These are phyloP conservation scores for Boletus insuetus DNA, from an alignment of 768 basidiomycete genomes.

Conservation along the genomic window DNA sequence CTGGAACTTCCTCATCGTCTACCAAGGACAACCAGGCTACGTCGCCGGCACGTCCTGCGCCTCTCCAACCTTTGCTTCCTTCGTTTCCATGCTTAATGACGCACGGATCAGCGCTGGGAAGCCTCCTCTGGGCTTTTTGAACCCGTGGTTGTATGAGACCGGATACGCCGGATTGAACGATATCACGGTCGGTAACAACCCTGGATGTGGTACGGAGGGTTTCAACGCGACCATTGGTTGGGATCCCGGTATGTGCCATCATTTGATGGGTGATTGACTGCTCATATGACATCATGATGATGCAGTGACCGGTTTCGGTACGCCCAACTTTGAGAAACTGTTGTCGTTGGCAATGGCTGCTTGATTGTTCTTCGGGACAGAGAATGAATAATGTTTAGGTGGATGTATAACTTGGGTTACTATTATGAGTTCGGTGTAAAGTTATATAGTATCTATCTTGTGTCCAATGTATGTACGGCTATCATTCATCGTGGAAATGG, in stretches of 20 bases:
- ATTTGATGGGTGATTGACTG: background rate
- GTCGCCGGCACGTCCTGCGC: slow-evolving; percentile 67
- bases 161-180: slow-evolving; percentile 47
- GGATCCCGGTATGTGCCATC: slow-evolving; percentile 49
- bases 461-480: no score
- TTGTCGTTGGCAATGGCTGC: slow-evolving; percentile 34
- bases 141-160: slow-evolving; percentile 53
- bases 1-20: slow-evolving; percentile 46
- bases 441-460: no score
- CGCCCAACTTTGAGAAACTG: slow-evolving; percentile 50
- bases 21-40: slow-evolving; percentile 34
- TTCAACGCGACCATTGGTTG: slow-evolving; percentile 62
- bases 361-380: background rate
- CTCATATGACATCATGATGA: background rate
- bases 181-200: slow-evolving; percentile 54
- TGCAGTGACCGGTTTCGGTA: slow-evolving; percentile 54
- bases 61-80: slow-evolving; percentile 59
- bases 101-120: slow-evolving; percentile 45
- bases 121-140: slow-evolving; percentile 60
- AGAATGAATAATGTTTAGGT: no score
- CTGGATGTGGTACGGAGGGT: slow-evolving; percentile 60
- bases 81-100: slow-evolving; percentile 66
- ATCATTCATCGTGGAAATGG: no score
- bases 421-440: no score
- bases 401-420: no score